Percentiles rank a stretch among this genome's conserved stretches.
Evolutionary conservation across 495 filamentous ascomycete species (phyloP).

Genomic region (Neurospora sp.): DNA sequence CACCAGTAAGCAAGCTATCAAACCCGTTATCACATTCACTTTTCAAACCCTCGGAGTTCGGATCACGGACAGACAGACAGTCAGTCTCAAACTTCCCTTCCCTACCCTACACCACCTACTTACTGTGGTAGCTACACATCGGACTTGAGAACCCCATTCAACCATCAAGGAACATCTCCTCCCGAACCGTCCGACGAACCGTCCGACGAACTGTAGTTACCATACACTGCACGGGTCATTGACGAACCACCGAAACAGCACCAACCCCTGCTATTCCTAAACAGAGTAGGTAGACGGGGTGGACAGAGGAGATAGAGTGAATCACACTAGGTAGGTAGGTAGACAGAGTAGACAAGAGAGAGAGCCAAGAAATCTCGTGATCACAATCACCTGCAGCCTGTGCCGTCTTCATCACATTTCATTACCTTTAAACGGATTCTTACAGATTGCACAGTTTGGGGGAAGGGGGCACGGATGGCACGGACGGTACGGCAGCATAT

Average conservation of each 20-base stretch:
- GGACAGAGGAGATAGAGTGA: too few species aligned
- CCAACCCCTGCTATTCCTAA: too few species aligned
- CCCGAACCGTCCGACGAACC: too few species aligned
- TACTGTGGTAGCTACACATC: too few species aligned
- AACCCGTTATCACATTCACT: not conserved
- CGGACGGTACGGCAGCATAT: not conserved
- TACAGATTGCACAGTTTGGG: not conserved
- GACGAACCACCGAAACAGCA: not conserved
- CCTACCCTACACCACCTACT: too few species aligned
- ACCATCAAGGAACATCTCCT: not conserved
- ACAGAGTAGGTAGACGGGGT: too few species aligned
- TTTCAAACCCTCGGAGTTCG: not conserved
- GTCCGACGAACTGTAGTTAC: not conserved
- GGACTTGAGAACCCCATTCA: not conserved
- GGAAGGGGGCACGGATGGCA: not conserved
- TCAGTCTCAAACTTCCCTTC: not conserved
- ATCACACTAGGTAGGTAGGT: too few species aligned
- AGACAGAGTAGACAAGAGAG: not conserved
- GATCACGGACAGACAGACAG: not conserved
- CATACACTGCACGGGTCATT: not conserved
- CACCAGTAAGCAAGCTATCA: too few species aligned
- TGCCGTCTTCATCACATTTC: not conserved
- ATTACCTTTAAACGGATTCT: not conserved
- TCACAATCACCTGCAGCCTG: not conserved
- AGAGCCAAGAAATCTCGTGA: not conserved